Evolutionary conservation across 2,329 filamentous ascomycete species (phyloP).

Genomic region (Talaromyces rugulosus): DNA sequence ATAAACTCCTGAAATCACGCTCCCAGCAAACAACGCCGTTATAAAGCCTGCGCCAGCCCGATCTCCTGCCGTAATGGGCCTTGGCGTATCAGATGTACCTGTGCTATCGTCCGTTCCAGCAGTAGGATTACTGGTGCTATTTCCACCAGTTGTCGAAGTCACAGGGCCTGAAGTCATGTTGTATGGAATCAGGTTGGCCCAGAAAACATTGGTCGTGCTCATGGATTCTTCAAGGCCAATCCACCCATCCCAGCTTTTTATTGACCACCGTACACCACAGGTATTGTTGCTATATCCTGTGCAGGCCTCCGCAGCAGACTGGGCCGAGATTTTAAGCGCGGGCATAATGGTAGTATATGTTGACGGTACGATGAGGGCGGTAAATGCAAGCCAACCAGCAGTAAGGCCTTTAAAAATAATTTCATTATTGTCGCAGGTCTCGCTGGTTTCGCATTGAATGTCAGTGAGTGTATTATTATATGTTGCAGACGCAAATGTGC

Average conservation of each 20-base stretch:
- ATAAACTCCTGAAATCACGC: conserved; percentile 30
- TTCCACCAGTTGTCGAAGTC: conserved; percentile 27
- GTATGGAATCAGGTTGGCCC: conserved; percentile 25
- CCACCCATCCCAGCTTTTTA: conserved; percentile 30
- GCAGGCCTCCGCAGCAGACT: conserved; percentile 53
- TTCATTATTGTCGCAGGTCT: conserved; percentile 60
- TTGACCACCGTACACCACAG: conserved; percentile 41
- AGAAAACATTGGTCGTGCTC: conserved; percentile 33
- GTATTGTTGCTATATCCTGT: conserved; percentile 39
- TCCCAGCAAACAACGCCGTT: conserved; percentile 33
- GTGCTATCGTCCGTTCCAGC: conserved; percentile 21
- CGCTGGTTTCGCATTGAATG: conserved; percentile 53
- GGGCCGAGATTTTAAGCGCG: conserved; percentile 49
- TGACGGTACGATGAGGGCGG: conserved; percentile 56
- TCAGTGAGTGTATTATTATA: conserved; percentile 50
- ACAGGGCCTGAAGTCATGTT: conserved; percentile 19
- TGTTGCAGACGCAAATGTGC: not conserved
- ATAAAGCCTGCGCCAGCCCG: conserved; percentile 41
- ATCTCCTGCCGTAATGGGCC: conserved; percentile 30
- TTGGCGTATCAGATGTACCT: conserved; percentile 10
- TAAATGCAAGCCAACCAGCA: conserved; percentile 56
- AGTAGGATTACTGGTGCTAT: conserved; percentile 23
- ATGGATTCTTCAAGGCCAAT: conserved; percentile 40
- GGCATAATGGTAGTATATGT: conserved; percentile 49
- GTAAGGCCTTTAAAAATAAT: conserved; percentile 64